Evolutionary conservation across 768 basidiomycete species (phyloP).

Genomic region (Amanita phalloides): DNA sequence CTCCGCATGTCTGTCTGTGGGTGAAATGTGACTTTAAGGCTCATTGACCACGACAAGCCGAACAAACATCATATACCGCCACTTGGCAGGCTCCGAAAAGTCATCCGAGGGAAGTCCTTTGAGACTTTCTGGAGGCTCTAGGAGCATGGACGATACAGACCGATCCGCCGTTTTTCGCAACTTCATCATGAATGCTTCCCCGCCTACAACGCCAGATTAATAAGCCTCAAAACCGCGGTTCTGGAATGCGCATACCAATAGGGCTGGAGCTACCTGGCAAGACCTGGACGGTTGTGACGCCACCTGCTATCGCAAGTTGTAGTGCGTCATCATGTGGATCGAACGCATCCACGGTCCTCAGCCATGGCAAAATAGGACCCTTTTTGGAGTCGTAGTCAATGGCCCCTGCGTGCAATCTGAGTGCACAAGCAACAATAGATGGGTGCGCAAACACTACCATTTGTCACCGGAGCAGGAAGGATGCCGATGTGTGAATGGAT

Average conservation of each 20-base stretch:
- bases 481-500: slow-evolving; percentile 78
- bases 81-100: slow-evolving; percentile 34
- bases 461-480: slow-evolving; percentile 48
- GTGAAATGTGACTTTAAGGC: slow-evolving; percentile 4
- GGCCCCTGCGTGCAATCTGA: slow-evolving; percentile 1
- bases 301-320: slow-evolving; percentile 69
- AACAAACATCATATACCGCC: slow-evolving; percentile 75
- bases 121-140: slow-evolving; percentile 72
- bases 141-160: slow-evolving; percentile 69
- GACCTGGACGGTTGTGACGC: slow-evolving; percentile 78
- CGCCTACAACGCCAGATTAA: slow-evolving; percentile 34
- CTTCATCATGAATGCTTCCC: slow-evolving; percentile 84
- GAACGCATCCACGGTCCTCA: slow-evolving; percentile 75
- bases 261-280: slow-evolving; percentile 70
- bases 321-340: slow-evolving; percentile 79
- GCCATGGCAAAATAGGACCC: slow-evolving; percentile 65
- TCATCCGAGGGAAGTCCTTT: slow-evolving; percentile 29
- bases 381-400: slow-evolving; percentile 30
- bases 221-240: neutral
- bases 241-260: slow-evolving; percentile 40
- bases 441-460: slow-evolving; percentile 16
- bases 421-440: neutral
- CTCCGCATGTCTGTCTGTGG: slow-evolving; percentile 53
- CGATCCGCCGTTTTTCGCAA: slow-evolving; percentile 67
- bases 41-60: neutral